These are phyloP conservation scores for Daedalea quercina DNA, from an alignment of 768 basidiomycete genomes.

Conservation along the genomic window DNA sequence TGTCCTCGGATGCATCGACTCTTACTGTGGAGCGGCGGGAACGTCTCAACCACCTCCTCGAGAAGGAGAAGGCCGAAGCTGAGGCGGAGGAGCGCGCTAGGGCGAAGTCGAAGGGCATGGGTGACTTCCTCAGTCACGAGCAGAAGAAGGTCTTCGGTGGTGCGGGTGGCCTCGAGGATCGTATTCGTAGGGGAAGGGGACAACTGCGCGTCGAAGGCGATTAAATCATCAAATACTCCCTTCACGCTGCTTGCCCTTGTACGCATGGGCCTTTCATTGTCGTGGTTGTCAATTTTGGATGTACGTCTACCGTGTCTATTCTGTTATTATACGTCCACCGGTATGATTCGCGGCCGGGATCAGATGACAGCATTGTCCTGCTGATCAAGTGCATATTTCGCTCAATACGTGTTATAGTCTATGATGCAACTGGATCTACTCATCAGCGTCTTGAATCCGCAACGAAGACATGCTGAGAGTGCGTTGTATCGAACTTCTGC, in stretches of 20 bases:
- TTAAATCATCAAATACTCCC: slow-evolving; percentile 23
- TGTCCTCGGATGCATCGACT: slow-evolving; percentile 67
- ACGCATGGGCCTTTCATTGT: not conserved
- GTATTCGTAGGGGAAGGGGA: slow-evolving; percentile 65
- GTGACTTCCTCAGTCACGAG: slow-evolving; percentile 74
- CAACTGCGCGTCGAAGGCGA: slow-evolving; percentile 65
- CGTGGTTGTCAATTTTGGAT: no score
- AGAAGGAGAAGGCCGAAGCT: slow-evolving; percentile 72
- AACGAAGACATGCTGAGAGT: no score
- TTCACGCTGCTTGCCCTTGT: no score
- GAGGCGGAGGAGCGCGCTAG: slow-evolving; percentile 67
- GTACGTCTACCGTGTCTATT: no score
- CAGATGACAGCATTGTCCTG: no score
- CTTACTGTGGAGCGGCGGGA: slow-evolving; percentile 67
- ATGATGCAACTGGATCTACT: not conserved
- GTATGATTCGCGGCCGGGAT: no score
- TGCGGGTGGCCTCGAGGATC: slow-evolving; percentile 69
- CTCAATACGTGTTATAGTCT: no score
- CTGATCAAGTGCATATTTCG: no score
- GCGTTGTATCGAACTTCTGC: no score
- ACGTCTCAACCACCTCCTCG: slow-evolving; percentile 59
- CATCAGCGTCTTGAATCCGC: no score
- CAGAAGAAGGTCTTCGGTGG: slow-evolving; percentile 83
- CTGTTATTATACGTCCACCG: no score
- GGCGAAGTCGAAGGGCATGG: slow-evolving; percentile 70